Evolutionary conservation across 2,329 filamentous ascomycete species (phyloP), one percentile per base, ranked within the genome.

Genomic region (Camillea tinctor): DNA sequence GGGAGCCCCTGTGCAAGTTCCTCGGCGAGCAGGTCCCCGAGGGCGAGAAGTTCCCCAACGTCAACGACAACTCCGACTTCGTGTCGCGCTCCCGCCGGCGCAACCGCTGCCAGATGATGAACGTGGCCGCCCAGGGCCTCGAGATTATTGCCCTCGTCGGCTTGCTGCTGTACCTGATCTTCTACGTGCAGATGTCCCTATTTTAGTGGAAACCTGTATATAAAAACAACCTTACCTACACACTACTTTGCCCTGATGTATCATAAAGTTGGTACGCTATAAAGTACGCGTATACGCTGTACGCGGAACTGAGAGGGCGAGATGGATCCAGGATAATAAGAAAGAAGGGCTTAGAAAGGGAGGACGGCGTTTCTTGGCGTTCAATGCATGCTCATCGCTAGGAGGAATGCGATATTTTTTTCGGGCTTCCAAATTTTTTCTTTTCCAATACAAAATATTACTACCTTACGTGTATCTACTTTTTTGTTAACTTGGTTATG

Each of bases 41-140:
- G 64, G 70, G 61, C 40, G 48, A 54, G 30, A 64, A 75, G 57
- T 81, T 81, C 68, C 79, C 80, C 7, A 76, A 79, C 63, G 78
- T 78, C 57, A 81, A 81, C 68, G 79, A 81, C 65, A 80, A 77
- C 20, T 74, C 75, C 52, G 75, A 79, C 59, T 83, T 83, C 62
- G 77, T 81, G 53, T 70, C 76, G 48, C 74, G 80, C 51, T 81
- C 77, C 60, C 73, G 73, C 24, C 70, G 72, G 57, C 69, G 80
- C 51, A 82, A 82, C 67, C 72, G 77, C 56, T 74, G 74, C 64
- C 80, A 82, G 69, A 80, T 81, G 77, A 69, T 75, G 62, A 82
- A 82, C 61, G 78, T 81, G 19, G 71, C 74, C 20, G 56, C 59
- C 8, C 61, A 64, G 36, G 26, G 51, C 9, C 52, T 69, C 36